Evolutionary conservation across 192 early-diverging fungal genomes (phyloP), one percentile per base, ranked within the genome.

Genomic region (Mortierella alpina): DNA sequence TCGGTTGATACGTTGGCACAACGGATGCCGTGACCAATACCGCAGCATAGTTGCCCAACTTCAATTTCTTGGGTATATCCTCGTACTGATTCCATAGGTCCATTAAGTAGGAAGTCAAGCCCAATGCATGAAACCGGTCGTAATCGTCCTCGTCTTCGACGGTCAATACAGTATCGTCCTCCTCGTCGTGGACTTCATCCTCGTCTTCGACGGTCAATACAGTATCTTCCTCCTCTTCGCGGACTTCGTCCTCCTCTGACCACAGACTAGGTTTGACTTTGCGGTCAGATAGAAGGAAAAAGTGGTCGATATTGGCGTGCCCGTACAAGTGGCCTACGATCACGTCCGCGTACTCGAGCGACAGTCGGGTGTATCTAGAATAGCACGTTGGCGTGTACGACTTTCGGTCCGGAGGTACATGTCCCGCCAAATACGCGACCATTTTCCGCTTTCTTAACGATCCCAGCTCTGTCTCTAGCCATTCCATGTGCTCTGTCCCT

Each of bases 231-330:
- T 47, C 22, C 55, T 23, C 4, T 42, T 48, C 39, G 20, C 2
- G 9, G 11, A 20, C 18, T 31, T 63, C 7, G 49, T 23, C 22
- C 55, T 64, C 54, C 41, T 66, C 18, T 31, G 55, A 31, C 31
- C 44, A 31, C 20, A 40, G 31, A 42, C 48, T 62, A 4, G 31
- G 18, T 59, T 49, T 67, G 45, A 22, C 15, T 8, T 53, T 59
- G 41, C 70, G 60, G 52, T 41, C 20, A 66, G 66, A 84, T 74
- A 90, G 70, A 59, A 90, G 82, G 60, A 84, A 79, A 66, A 86
- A 90, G 18, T 85, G 66, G 42, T 90, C 89, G 40, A 87, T 82
- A 57, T 90, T 90, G 75, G 84, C 85, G 65, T 90, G 89, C 7
- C 89, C 89, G 64, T 82, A 90, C 56, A 88, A 63, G 67, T 90